Percentiles rank a stretch among this genome's conserved stretches.
phyloP scores from a whole-genome alignment of 208 protist species.

The Perkinsela sp. region DNA sequence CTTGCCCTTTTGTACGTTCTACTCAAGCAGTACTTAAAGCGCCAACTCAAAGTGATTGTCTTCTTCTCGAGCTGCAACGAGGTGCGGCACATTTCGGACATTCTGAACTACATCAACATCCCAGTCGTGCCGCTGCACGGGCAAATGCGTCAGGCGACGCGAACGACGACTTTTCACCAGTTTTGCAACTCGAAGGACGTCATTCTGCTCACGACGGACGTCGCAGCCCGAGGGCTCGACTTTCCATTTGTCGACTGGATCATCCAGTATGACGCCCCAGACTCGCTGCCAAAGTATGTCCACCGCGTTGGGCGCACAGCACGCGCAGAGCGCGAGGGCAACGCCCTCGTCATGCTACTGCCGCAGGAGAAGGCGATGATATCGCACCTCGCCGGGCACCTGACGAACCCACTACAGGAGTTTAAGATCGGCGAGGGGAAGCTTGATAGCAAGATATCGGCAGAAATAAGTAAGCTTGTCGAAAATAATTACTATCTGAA shows the following conservation, averaged over 20 bases:
- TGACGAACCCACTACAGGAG: slow-evolving; percentile 81
- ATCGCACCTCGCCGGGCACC: slow-evolving; percentile 87
- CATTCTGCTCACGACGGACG: slow-evolving; percentile 95
- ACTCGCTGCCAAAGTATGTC: slow-evolving; percentile 98
- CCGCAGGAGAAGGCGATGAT: slow-evolving; percentile 91
- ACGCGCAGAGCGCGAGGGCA: slow-evolving; percentile 61
- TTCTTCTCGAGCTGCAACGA: slow-evolving; percentile 91
- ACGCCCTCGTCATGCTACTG: slow-evolving; percentile 88
- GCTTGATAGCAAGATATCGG: slow-evolving; percentile 59
- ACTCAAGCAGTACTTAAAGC: slow-evolving; percentile 87
- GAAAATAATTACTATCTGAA: slow-evolving; percentile 94
- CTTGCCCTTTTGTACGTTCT: slow-evolving; percentile 96
- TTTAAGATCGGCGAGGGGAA: slow-evolving; percentile 87
- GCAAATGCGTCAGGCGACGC: slow-evolving; percentile 95
- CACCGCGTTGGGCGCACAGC: slow-evolving; percentile 94
- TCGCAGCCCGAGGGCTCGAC: slow-evolving; percentile 92
- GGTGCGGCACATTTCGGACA: slow-evolving; percentile 93
- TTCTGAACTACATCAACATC: slow-evolving; percentile 98
- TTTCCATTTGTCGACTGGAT: slow-evolving; percentile 98
- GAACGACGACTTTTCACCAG: slow-evolving; percentile 96
- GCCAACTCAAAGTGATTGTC: slow-evolving; percentile 88
- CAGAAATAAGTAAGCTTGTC: slow-evolving; percentile 85
- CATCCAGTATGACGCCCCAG: slow-evolving; percentile 95
- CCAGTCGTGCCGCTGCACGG: slow-evolving; percentile 95
- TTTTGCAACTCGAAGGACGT: slow-evolving; percentile 88